phyloP scores from a whole-genome alignment of 2,329 filamentous ascomycete genomes.

The Hypoxylon sp. region DNA sequence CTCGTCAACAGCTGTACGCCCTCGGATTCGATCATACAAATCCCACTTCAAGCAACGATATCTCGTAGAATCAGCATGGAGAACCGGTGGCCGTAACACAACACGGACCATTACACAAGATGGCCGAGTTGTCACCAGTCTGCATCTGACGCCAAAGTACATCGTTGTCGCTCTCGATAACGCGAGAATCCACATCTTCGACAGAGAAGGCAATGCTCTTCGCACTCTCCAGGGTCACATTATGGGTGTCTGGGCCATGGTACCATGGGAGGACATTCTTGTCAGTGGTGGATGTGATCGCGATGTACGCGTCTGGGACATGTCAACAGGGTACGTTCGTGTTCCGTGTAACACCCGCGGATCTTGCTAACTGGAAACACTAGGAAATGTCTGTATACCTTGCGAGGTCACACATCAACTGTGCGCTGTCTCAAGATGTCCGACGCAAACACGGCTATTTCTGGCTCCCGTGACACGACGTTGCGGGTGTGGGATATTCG shows the following conservation, averaged over 20 bases:
- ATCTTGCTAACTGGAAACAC: slow-evolving; percentile 41
- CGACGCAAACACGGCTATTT: slow-evolving; percentile 91
- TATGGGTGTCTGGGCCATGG: slow-evolving; percentile 99
- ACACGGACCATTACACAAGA: slow-evolving; percentile 93
- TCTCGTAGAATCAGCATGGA: slow-evolving; percentile 96
- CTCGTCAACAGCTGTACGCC: slow-evolving; percentile 52
- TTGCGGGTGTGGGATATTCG: slow-evolving; percentile 94
- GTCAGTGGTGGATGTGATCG: slow-evolving; percentile 97
- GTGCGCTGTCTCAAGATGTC: slow-evolving; percentile 98
- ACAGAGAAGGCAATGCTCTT: slow-evolving; percentile 86
- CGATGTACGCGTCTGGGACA: slow-evolving; percentile 96
- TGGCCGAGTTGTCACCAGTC: slow-evolving; percentile 93
- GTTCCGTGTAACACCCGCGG: neutral
- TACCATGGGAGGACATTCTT: slow-evolving; percentile 93
- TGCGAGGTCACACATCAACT: slow-evolving; percentile 95
- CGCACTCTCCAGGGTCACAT: slow-evolving; percentile 93
- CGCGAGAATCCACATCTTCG: slow-evolving; percentile 97
- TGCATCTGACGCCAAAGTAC: slow-evolving; percentile 93
- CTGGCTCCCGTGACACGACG: slow-evolving; percentile 93
- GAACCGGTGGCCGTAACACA: slow-evolving; percentile 84
- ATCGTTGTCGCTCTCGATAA: slow-evolving; percentile 98
- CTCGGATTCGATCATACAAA: slow-evolving; percentile 84
- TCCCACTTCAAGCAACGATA: slow-evolving; percentile 98
- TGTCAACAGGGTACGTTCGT: slow-evolving; percentile 81
- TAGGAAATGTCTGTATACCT: slow-evolving; percentile 78